Conservation (phyloP, 2,329 filamentous ascomycete species). For the Alternaria hordeiaustralica region DNA sequence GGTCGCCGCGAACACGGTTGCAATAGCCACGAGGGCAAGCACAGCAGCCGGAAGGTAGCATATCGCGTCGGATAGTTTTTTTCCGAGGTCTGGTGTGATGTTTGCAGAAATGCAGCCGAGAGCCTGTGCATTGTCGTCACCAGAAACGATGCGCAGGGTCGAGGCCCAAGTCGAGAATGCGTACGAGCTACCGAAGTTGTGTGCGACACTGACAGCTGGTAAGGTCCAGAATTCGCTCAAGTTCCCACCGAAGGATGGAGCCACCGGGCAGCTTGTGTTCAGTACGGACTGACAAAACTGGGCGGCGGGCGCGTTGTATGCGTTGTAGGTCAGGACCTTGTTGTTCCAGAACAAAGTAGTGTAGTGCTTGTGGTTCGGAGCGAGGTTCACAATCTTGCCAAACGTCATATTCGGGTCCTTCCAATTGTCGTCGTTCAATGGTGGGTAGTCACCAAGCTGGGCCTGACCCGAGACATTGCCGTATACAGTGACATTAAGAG, state of each 20-base stretch:
- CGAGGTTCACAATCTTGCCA: constrained; percentile 78
- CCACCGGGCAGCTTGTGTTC: constrained; percentile 69
- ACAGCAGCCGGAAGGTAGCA: constrained; percentile 79
- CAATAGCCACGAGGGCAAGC: constrained; percentile 78
- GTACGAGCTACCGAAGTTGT: constrained; percentile 82
- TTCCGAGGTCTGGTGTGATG: constrained; percentile 82
- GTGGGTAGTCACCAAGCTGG: constrained; percentile 64
- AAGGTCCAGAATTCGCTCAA: constrained; percentile 61
- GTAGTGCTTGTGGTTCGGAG: constrained; percentile 63
- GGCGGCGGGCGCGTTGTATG: constrained; percentile 60
- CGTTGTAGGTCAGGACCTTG: constrained; percentile 78
- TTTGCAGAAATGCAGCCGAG: constrained; percentile 83
- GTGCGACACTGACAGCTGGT: constrained; percentile 74
- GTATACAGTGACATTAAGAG: constrained; percentile 79
- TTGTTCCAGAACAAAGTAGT: constrained; percentile 77
- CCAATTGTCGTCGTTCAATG: constrained; percentile 65
- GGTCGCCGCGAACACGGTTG: constrained; percentile 83
- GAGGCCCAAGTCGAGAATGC: constrained; percentile 82
- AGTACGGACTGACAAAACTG: constrained; percentile 70
- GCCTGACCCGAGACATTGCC: constrained; percentile 86
- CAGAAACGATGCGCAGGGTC: constrained; percentile 76
- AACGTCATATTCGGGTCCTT: constrained; percentile 63
- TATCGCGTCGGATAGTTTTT: constrained; percentile 69
- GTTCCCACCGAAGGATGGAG: constrained; percentile 71
- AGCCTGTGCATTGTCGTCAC: constrained; percentile 66